Evolutionary conservation across 305 asterid genomes (phyloP).

Genomic region (Fraxinus platypoda): DNA sequence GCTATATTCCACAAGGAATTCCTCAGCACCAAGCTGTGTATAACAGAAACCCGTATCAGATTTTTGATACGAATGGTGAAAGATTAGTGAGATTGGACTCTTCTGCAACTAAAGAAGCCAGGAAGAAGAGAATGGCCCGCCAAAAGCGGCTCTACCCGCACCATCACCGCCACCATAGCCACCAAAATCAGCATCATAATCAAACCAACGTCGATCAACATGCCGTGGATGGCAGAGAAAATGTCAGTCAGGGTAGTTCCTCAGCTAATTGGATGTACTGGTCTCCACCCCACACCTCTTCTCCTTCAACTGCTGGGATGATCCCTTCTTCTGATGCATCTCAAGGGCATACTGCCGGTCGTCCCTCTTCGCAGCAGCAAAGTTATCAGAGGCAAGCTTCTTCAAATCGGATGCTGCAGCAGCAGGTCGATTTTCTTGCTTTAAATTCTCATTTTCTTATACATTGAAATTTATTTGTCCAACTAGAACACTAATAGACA

Average conservation of each 20-base stretch:
- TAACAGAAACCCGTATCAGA: constrained; percentile 43
- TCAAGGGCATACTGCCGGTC: constrained; percentile 26
- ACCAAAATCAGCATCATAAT: constrained; percentile 32
- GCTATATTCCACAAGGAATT: background rate
- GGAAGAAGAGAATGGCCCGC: constrained; percentile 96
- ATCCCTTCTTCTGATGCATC: constrained; percentile 27
- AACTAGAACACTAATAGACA: background rate
- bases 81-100: constrained; percentile 50
- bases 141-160: constrained; percentile 50
- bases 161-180: constrained; percentile 38
- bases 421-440: constrained; percentile 29
- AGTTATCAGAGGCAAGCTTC: constrained; percentile 28
- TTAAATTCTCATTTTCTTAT: background rate
- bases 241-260: constrained; percentile 21
- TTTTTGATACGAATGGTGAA: constrained; percentile 47
- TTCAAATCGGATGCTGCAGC: constrained; percentile 27
- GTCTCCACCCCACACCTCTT: constrained; percentile 26
- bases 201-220: constrained; percentile 25
- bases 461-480: background rate
- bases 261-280: constrained; percentile 43
- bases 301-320: constrained; percentile 14
- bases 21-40: constrained; percentile 37
- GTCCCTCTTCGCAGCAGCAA: constrained; percentile 27
- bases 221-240: constrained; percentile 25
- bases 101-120: constrained; percentile 79